Percentiles rank a stretch among this genome's conserved stretches.
These are phyloP conservation scores for Trichophaea hybrida DNA, from an alignment of 2,329 filamentous ascomycete genomes.

Conservation along the genomic window DNA sequence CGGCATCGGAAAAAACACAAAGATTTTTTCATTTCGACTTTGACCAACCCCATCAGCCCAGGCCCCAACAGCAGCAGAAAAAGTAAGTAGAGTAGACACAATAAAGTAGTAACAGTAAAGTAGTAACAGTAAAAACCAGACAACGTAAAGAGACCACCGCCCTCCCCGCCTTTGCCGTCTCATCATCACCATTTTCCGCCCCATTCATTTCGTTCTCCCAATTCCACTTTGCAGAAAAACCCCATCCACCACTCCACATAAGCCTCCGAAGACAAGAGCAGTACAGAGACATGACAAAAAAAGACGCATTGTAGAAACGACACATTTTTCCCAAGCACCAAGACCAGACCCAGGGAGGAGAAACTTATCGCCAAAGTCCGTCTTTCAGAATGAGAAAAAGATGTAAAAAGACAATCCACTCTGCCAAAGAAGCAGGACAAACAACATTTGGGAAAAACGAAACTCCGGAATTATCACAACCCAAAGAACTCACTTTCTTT, in stretches of 20 bases:
- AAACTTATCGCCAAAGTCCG: too few species aligned
- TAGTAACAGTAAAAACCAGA: background rate
- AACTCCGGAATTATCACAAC: background rate
- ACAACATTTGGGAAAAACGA: background rate
- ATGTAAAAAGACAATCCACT: background rate
- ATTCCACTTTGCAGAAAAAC: background rate
- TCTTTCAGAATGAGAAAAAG: background rate
- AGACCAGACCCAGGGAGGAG: too few species aligned
- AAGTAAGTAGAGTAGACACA: background rate
- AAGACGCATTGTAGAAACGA: background rate
- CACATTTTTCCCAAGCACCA: background rate
- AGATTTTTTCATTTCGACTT: too few species aligned
- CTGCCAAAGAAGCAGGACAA: background rate
- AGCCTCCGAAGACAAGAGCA: background rate
- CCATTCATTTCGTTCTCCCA: background rate
- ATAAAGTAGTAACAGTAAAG: background rate
- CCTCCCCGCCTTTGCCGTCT: background rate
- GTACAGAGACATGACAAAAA: background rate
- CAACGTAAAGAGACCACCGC: background rate
- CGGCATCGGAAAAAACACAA: too few species aligned
- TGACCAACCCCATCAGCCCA: too few species aligned
- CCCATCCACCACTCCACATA: background rate
- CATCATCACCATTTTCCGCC: background rate
- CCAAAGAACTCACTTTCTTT: background rate
- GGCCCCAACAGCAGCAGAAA: background rate